Evolutionary conservation across 2,329 filamentous ascomycete species (phyloP), one percentile per base, ranked within the genome.

Genomic region (Aspergillus latus): DNA sequence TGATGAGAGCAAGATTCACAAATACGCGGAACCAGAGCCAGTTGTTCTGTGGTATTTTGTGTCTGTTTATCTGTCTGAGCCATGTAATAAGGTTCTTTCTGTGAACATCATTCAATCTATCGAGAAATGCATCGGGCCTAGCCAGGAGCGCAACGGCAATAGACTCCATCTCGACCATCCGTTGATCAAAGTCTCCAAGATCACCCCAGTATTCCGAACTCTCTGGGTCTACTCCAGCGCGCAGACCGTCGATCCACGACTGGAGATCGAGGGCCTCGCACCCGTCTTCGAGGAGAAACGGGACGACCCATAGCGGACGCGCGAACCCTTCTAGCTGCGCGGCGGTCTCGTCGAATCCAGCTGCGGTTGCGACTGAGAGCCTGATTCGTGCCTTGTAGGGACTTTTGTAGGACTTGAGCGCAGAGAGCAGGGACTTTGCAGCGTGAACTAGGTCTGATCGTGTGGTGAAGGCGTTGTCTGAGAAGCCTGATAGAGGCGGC

Each of bases 161-260:
- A 28, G 79, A 78, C 61, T 83, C 80, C 40, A 79, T 75, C 59
- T 83, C 81, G 0, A 83, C 81, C 80, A 83, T 83, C 1, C 79
- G 66, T 60, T 83, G 81, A 48, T 83, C 80, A 16, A 71, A 71
- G 4, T 79, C 64, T 0, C 70, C 66, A 1, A 82, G 72, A 1
- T 70, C 64, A 0, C 79, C 80, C 80, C 80, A 83, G 58, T 80
- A 83, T 26, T 75, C 72, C 0, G 59, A 34, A 45, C 72, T 68
- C 0, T 53, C 10, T 10, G 72, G 71, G 48, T 75, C 62, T 2
- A 43, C 47, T 4, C 57, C 57, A 4, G 32, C 4, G 1, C 11
- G 26, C 3, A 59, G 30, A 0, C 57, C 57, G 29, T 50, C 10
- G 11, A 54, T 42, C 56, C 51, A 58, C 7, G 56, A 43, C 11